phyloP scores from a whole-genome alignment of 2,329 filamentous ascomycete genomes.

The Arthroderma sp. region DNA sequence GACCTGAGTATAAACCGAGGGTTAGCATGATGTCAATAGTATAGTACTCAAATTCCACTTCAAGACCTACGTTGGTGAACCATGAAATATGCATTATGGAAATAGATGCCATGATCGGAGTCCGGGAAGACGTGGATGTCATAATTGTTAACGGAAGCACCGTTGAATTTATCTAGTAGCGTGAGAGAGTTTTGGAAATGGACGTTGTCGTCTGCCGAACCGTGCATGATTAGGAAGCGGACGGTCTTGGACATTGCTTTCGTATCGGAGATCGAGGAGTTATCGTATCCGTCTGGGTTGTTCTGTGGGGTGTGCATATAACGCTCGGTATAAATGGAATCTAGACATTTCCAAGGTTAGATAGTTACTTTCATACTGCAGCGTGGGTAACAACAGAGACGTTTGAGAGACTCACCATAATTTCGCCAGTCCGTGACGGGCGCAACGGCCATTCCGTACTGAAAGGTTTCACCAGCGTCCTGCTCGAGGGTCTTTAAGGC shows the following conservation, averaged over 20 bases:
- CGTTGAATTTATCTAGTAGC: slow-evolving; percentile 72
- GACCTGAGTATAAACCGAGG: slow-evolving; percentile 14
- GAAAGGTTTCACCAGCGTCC: slow-evolving; percentile 79
- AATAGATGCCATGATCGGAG: slow-evolving; percentile 87
- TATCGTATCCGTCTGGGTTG: slow-evolving; percentile 65
- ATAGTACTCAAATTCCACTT: no score
- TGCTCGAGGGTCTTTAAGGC: slow-evolving; percentile 88
- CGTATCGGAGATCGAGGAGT: slow-evolving; percentile 60
- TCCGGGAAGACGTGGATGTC: slow-evolving; percentile 95
- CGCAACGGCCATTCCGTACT: slow-evolving; percentile 94
- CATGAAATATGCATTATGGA: slow-evolving; percentile 81
- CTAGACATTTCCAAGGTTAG: slow-evolving; percentile 22
- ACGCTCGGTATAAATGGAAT: slow-evolving; percentile 85
- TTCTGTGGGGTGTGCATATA: slow-evolving; percentile 93
- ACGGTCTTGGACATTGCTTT: slow-evolving; percentile 61
- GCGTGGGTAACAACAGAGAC: neutral
- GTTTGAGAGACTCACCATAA: slow-evolving; percentile 52
- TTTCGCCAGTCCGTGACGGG: slow-evolving; percentile 97
- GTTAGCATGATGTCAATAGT: neutral
- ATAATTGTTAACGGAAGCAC: slow-evolving; percentile 76
- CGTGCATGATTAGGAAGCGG: slow-evolving; percentile 90
- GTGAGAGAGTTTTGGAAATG: slow-evolving; percentile 90
- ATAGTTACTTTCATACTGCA: neutral
- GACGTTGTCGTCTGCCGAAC: slow-evolving; percentile 92
- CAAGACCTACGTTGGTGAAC: slow-evolving; percentile 79